These are phyloP conservation scores for Russula ochroleuca DNA, from an alignment of 768 basidiomycete species.

Conservation along the genomic window DNA sequence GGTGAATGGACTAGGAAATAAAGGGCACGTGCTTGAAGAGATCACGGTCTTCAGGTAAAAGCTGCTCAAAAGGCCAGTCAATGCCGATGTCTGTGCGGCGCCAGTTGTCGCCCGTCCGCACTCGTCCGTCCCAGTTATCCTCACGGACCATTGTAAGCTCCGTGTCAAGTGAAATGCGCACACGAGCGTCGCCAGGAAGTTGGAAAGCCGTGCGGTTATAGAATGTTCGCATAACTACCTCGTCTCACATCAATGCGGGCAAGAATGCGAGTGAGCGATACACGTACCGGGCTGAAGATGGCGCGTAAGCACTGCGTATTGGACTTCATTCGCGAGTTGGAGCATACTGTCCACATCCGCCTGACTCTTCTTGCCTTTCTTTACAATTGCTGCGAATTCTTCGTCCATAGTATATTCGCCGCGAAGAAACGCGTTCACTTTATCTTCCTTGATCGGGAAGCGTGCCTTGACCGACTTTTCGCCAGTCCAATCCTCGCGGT, in stretches of 20 bases:
- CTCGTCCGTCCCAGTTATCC: constrained; percentile 88
- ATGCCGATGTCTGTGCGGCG: constrained; percentile 90
- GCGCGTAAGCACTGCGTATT: constrained; percentile 82
- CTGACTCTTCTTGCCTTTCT: constrained; percentile 89
- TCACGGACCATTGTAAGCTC: constrained; percentile 92
- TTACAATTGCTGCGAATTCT: constrained; percentile 81
- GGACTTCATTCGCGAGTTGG: constrained; percentile 94
- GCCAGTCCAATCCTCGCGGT: constrained; percentile 99
- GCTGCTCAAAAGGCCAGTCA: constrained; percentile 81
- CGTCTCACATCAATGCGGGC: constrained; percentile 1
- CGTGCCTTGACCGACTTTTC: constrained; percentile 98
- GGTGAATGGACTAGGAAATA: background rate
- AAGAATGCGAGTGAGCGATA: background rate
- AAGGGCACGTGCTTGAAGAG: constrained; percentile 69
- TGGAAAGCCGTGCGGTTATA: constrained; percentile 99
- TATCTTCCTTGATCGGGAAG: constrained; percentile 91
- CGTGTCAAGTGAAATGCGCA: constrained; percentile 97
- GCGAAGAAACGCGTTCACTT: constrained; percentile 83
- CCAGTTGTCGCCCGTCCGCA: constrained; percentile 87
- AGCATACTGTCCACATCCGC: constrained; percentile 92
- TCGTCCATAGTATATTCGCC: constrained; percentile 92
- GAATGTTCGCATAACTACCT: constrained; percentile 87
- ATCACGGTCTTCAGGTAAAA: constrained; percentile 77
- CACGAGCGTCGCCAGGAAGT: constrained; percentile 95
- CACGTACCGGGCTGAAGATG: constrained; percentile 74